A percentile compares a stretch with the other conserved stretches of the same genome.
phyloP scores from a whole-genome alignment of 1,139 yeast genomes.

The Suhomyces bokatorum region DNA sequence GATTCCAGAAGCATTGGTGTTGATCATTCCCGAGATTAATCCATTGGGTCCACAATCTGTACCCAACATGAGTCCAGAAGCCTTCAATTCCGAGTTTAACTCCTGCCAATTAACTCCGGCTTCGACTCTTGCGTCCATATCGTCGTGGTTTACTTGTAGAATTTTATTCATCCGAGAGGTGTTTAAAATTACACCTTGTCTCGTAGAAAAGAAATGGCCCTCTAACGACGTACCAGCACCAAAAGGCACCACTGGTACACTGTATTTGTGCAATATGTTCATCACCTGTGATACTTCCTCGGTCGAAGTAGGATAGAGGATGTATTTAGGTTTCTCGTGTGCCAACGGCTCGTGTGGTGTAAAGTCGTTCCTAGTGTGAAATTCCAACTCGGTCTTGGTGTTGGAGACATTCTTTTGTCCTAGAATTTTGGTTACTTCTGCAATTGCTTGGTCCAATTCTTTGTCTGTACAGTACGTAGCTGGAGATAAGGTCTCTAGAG shows the following conservation, averaged over 20 bases:
- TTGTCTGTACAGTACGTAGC: constrained; percentile 43
- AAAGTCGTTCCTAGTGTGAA: constrained; percentile 43
- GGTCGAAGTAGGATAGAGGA: constrained; percentile 39
- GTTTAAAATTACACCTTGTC: constrained; percentile 39
- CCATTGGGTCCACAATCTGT: constrained; percentile 50
- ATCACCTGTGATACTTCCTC: constrained; percentile 38
- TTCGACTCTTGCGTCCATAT: constrained; percentile 45
- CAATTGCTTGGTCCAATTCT: constrained; percentile 46
- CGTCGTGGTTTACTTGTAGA: constrained; percentile 37
- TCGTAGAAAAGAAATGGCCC: constrained; percentile 46
- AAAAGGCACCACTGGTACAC: constrained; percentile 63
- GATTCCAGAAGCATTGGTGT: constrained; percentile 47
- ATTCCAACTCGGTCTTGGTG: constrained; percentile 33
- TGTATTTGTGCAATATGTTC: constrained; percentile 34
- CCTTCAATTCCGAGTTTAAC: constrained; percentile 32
- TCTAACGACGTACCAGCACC: constrained; percentile 53
- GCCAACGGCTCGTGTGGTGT: constrained; percentile 42
- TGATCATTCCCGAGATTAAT: constrained; percentile 46
- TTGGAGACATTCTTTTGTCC: constrained; percentile 29
- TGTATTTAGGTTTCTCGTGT: constrained; percentile 36
- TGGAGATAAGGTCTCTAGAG: constrained; percentile 27
- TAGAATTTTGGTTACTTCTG: constrained; percentile 40
- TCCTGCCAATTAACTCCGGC: constrained; percentile 49
- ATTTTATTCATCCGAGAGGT: constrained; percentile 44
- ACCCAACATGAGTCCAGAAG: constrained; percentile 39